Percentiles rank a stretch among this genome's conserved stretches.
Conservation (phyloP, 768 basidiomycete genomes). For the Suillus placidus region DNA sequence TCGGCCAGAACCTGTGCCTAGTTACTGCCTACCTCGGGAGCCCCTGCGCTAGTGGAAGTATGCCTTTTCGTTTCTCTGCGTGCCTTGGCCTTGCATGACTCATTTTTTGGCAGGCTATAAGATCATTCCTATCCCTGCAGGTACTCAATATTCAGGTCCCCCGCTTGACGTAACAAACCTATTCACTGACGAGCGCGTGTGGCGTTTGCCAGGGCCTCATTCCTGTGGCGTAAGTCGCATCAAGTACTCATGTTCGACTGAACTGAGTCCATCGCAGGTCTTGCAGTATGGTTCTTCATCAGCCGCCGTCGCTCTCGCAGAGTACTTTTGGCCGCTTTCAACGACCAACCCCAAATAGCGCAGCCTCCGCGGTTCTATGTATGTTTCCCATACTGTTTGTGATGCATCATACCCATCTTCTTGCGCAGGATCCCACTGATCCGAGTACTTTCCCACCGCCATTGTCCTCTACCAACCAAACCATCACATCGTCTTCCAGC, state of each 20-base stretch:
- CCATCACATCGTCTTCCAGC: constrained; percentile 7
- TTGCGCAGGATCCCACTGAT: constrained; percentile 36
- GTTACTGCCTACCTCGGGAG: constrained; percentile 46
- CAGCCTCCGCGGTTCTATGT: constrained; percentile 32
- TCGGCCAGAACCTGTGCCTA: constrained; percentile 47
- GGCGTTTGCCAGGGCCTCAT: constrained; percentile 55
- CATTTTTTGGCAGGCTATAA: constrained; percentile 35
- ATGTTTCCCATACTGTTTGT: constrained; percentile 10
- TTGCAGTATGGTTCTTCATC: constrained; percentile 42
- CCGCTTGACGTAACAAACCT: constrained; percentile 33
- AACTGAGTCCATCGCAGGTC: constrained; percentile 37
- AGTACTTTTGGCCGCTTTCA: constrained; percentile 18
- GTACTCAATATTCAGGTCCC: constrained; percentile 37
- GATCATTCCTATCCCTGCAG: constrained; percentile 40
- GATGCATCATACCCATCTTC: neutral
- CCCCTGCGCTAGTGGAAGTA: constrained; percentile 45
- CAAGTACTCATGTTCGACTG: no score
- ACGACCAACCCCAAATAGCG: constrained; percentile 12
- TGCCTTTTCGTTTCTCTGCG: constrained; percentile 19
- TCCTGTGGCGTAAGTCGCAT: constrained; percentile 36
- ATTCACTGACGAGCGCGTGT: constrained; percentile 59
- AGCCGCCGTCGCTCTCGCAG: constrained; percentile 29
- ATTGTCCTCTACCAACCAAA: constrained; percentile 13
- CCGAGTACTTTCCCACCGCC: constrained; percentile 39
- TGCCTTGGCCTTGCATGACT: constrained; percentile 13